These are phyloP conservation scores for Pleurotus salmoneostramineus DNA, from an alignment of 768 basidiomycete species.

Conservation along the genomic window DNA sequence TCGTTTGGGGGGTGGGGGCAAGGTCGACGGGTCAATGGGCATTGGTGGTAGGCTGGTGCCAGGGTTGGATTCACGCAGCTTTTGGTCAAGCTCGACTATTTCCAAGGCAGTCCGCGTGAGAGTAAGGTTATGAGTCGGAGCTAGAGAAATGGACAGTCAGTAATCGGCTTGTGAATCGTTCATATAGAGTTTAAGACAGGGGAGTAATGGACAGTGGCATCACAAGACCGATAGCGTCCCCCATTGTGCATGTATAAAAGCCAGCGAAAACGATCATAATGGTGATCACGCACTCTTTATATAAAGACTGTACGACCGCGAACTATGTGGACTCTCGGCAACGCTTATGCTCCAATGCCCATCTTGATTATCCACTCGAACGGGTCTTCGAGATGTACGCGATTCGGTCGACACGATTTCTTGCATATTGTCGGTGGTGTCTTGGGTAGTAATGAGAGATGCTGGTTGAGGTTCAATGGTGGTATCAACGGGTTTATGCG, in stretches of 20 bases:
- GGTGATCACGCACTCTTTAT: constrained; percentile 73
- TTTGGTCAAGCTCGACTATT: constrained; percentile 77
- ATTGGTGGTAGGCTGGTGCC: constrained; percentile 53
- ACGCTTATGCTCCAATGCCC: constrained; percentile 88
- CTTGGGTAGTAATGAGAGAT: constrained; percentile 13
- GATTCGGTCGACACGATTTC: constrained; percentile 37
- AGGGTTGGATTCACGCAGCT: constrained; percentile 66
- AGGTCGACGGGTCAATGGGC: constrained; percentile 52
- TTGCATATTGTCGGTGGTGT: constrained; percentile 35
- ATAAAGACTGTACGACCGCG: constrained; percentile 75
- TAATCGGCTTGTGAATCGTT: constrained; percentile 6
- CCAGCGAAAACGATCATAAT: no score
- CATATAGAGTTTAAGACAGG: constrained; percentile 1
- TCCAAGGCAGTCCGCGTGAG: constrained; percentile 76
- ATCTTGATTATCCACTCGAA: constrained; percentile 70
- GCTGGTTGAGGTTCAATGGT: constrained; percentile 1
- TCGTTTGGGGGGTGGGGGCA: constrained; percentile 58
- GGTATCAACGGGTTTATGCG: constrained; percentile 21
- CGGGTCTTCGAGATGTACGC: constrained; percentile 40
- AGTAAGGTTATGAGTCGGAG: constrained; percentile 87
- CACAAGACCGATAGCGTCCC: constrained; percentile 1
- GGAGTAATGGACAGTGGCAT: not conserved
- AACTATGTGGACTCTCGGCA: constrained; percentile 77
- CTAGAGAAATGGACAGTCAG: constrained; percentile 35
- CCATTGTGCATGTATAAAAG: no score